Evolutionary conservation across 208 protist species (phyloP).

Genomic region (Acanthamoeba healyi): DNA sequence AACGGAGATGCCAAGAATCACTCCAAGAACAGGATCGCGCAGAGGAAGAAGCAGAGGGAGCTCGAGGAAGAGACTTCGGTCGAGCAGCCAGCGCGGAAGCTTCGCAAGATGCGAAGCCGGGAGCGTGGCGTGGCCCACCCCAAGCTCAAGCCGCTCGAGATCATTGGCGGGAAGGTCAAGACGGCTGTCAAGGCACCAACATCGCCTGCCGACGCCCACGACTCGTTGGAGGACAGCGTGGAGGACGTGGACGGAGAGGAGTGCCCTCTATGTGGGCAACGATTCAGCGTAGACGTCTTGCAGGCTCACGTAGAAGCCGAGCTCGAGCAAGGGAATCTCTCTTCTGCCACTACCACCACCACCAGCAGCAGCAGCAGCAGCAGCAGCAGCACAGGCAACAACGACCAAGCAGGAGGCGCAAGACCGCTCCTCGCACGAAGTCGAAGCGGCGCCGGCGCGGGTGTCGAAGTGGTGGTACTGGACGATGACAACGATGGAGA

Average conservation of each 20-base stretch:
- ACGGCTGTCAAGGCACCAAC: background rate
- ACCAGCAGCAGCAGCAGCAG: background rate
- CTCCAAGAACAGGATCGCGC: background rate
- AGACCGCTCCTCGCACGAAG: too few relatives aligned
- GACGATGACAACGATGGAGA: slow-evolving; percentile 5
- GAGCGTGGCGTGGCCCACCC: slow-evolving; percentile 4
- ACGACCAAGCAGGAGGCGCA: background rate
- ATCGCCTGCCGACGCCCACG: background rate
- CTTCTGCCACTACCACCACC: too few relatives aligned
- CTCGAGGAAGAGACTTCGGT: too few relatives aligned
- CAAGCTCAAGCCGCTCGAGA: slow-evolving; percentile 7
- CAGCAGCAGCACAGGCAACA: background rate
- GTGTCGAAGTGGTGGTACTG: slow-evolving; percentile 5
- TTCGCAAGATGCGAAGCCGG: background rate
- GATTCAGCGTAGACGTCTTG: background rate
- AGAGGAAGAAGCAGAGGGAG: background rate
- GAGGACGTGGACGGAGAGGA: slow-evolving; percentile 16
- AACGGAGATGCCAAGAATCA: background rate
- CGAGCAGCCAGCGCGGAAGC: background rate
- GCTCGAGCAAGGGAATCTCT: background rate
- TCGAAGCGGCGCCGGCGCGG: background rate
- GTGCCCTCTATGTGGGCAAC: slow-evolving; percentile 8
- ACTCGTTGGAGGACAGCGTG: background rate
- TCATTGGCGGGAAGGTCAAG: background rate
- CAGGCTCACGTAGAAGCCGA: slow-evolving; percentile 35